phyloP scores from a whole-genome alignment of 192 early-diverging fungal species.

The Linnemannia hyalina region DNA sequence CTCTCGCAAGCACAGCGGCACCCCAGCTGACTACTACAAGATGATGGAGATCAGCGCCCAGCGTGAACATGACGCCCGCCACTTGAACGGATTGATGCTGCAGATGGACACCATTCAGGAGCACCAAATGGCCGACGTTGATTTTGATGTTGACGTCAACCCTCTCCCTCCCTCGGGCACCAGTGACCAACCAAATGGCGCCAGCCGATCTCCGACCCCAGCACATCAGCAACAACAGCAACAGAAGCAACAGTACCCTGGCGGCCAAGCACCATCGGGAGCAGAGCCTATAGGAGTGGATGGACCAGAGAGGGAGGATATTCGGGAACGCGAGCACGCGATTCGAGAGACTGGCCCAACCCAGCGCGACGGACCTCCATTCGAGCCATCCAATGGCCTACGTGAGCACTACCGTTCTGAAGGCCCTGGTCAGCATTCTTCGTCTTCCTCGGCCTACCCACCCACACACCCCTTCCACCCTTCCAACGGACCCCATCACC shows the following conservation, averaged over 20 bases:
- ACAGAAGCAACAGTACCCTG: not conserved
- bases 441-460: slow-evolving; percentile 15
- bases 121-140: slow-evolving; percentile 22
- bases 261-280: not conserved
- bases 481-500: slow-evolving; percentile 1
- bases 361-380: slow-evolving; percentile 3
- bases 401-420: slow-evolving; percentile 12
- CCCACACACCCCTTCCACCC: slow-evolving; percentile 17
- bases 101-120: slow-evolving; percentile 55
- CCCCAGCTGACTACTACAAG: slow-evolving; percentile 50
- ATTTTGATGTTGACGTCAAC: slow-evolving; percentile 2
- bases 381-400: not conserved
- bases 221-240: slow-evolving; percentile 13
- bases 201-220: slow-evolving; percentile 3
- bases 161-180: not conserved
- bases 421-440: not conserved
- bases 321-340: not conserved
- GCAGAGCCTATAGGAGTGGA: slow-evolving; percentile 10
- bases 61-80: slow-evolving; percentile 50
- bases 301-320: slow-evolving; percentile 1
- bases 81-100: slow-evolving; percentile 44
- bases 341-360: slow-evolving; percentile 6
- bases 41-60: slow-evolving; percentile 52
- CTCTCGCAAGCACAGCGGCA: slow-evolving; percentile 64
- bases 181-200: not conserved